Base-by-base conservation (phyloP, 495 filamentous ascomycete species). In the Annulohypoxylon maeteangense region DNA sequence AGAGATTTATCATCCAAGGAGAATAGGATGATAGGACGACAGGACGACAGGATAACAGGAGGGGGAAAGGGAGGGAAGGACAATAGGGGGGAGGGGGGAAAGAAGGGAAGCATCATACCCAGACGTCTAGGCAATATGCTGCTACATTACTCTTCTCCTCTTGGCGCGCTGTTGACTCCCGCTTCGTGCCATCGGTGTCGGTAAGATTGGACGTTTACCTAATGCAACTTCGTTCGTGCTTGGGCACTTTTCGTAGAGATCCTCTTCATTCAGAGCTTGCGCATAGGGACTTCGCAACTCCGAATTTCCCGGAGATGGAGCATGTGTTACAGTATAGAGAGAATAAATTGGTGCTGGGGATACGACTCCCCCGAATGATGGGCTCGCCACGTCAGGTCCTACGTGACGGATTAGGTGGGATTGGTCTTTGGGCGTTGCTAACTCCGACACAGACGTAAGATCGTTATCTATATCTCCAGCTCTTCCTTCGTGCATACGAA, bases 361-460 rank as follows among this genome's bases (percentile, higher is more conserved):
- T 58, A 75, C 29, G 16, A 65, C 60, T 18, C 72, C 60, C 25
- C 66, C 48, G 56, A 76, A 71, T 7, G 69, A 76, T 10, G 68
- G 55, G 23, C 36, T 65, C 14, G 50, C 20, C n/a, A 70, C 76
- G 20, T 70, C 75, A 7, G 34, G 64, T 42, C 74, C 74, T 44
- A 62, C 32, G 40, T 75, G 69, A 3, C 71, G 73, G 10, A 75
- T 16, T 8, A 73, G 64, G 57, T 70, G 58, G 8, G 67, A 70
- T 11, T 74, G 72, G 34, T 77, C 75, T 56, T 71, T 72, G 1
- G 74, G 76, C 4, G 76, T 78, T 27, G 74, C 74, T 8, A 77
- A 62, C 38, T 78, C 76, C 8, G 76, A 78, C 22, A 74, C 67
- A 16, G 75, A 72, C 12, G 76, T 74, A 11, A 75, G 64, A n/a